These are phyloP conservation scores for Pachyrhizus erosus DNA, from an alignment of 306 rosid genomes.

Conservation along the genomic window DNA sequence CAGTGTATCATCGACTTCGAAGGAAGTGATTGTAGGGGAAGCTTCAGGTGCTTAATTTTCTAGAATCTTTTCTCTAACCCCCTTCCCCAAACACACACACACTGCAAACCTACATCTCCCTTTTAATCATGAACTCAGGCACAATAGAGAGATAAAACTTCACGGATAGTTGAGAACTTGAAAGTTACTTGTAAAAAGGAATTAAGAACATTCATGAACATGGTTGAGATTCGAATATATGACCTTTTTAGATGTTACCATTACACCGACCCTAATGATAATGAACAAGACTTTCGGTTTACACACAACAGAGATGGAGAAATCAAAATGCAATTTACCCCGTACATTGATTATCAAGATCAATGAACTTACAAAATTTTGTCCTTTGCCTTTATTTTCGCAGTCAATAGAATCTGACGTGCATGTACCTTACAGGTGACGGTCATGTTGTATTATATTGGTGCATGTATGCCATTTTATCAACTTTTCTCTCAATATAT, in stretches of 20 bases:
- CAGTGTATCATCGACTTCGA: conserved; percentile 35
- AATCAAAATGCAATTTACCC: no score
- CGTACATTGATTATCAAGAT: no score
- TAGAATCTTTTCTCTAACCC: background rate
- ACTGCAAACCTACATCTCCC: no score
- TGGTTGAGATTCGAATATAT: no score
- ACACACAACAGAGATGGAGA: background rate
- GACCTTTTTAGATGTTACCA: no score
- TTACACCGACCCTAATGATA: no score
- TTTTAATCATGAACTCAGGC: background rate
- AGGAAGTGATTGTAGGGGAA: conserved; percentile 14
- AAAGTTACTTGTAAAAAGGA: background rate
- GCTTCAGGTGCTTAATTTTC: conserved; percentile 39
- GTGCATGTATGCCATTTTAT: background rate
- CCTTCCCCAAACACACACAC: background rate
- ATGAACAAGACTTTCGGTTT: background rate
- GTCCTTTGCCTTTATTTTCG: background rate
- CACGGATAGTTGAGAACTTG: background rate
- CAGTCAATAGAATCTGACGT: background rate
- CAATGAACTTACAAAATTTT: no score
- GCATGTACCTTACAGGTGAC: background rate
- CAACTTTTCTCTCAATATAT: background rate
- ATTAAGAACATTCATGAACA: background rate
- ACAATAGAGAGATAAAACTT: background rate
- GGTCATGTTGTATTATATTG: background rate